phyloP scores from a whole-genome alignment of 1,139 yeast species.

The Geotrichum carabidarum region DNA sequence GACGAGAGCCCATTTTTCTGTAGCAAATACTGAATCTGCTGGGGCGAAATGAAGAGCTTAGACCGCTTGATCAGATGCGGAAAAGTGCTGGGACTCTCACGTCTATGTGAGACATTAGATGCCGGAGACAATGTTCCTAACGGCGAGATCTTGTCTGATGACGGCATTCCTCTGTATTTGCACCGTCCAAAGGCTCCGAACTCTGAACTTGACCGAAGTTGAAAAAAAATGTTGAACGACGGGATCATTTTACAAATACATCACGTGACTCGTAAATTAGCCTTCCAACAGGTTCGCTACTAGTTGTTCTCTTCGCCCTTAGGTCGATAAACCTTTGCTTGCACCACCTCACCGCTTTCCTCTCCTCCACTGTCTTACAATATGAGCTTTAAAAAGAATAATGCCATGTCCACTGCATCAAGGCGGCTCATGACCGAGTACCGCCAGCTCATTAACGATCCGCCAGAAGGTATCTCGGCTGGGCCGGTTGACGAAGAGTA shows the following conservation, averaged over 20 bases:
- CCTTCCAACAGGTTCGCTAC: too few species aligned
- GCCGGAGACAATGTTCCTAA: not conserved
- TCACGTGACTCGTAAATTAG: too few species aligned
- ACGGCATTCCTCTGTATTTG: not conserved
- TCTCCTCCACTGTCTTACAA: not conserved
- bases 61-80: constrained; percentile 13
- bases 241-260: not conserved
- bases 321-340: not conserved
- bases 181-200: not conserved
- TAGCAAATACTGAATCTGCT: constrained; percentile 3
- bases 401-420: constrained; percentile 56
- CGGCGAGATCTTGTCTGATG: not conserved
- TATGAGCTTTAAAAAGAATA: constrained; percentile 5
- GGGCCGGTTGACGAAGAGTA: constrained; percentile 75
- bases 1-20: not conserved
- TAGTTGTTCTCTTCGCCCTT: too few species aligned
- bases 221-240: not conserved
- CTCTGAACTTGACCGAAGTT: not conserved
- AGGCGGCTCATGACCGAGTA: constrained; percentile 81
- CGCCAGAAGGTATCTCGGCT: constrained; percentile 94
- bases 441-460: constrained; percentile 71
- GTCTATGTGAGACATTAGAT: not conserved
- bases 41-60: constrained; percentile 4
- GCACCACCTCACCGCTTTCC: not conserved
- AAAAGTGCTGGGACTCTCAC: not conserved